Evolutionary conservation across 306 rosid species (phyloP).

Genomic region (Bauhinia variegata): DNA sequence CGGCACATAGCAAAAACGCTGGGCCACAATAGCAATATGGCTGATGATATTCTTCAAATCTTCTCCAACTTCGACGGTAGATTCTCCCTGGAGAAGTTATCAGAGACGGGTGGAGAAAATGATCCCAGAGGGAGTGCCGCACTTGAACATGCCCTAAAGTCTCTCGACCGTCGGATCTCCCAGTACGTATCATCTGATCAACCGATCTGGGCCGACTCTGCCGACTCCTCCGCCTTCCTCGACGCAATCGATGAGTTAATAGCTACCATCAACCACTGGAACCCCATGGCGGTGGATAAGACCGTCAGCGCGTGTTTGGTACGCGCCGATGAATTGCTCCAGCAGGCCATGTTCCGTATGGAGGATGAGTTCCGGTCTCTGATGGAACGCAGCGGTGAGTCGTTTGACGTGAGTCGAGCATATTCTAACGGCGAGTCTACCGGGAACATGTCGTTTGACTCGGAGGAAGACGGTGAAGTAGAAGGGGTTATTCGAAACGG

Average conservation of each 20-base stretch:
- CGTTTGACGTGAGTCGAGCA: slow-evolving; percentile 61
- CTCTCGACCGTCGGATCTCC: slow-evolving; percentile 82
- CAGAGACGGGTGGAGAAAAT: slow-evolving; percentile 51
- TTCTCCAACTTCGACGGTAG: slow-evolving; percentile 91
- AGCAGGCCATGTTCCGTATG: slow-evolving; percentile 85
- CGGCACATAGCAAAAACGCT: slow-evolving; percentile 96
- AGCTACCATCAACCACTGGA: slow-evolving; percentile 69
- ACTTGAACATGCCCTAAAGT: slow-evolving; percentile 68
- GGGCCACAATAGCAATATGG: slow-evolving; percentile 75
- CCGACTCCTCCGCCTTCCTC: slow-evolving; percentile 72
- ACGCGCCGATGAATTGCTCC: slow-evolving; percentile 85
- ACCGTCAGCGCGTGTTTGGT: slow-evolving; percentile 55
- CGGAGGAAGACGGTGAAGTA: slow-evolving; percentile 46
- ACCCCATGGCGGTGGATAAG: slow-evolving; percentile 63
- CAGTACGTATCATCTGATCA: slow-evolving; percentile 63
- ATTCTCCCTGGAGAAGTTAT: slow-evolving; percentile 81
- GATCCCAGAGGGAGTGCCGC: slow-evolving; percentile 56
- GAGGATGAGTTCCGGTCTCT: slow-evolving; percentile 88
- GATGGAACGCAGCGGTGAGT: slow-evolving; percentile 90
- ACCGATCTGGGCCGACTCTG: slow-evolving; percentile 81
- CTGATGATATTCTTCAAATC: slow-evolving; percentile 87
- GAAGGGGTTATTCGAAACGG: slow-evolving; percentile 40
- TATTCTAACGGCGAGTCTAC: slow-evolving; percentile 52
- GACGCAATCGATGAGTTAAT: slow-evolving; percentile 78
- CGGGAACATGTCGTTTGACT: slow-evolving; percentile 60